Conservation (phyloP, 345 rosid genomes). For the Syzygium jambos region DNA sequence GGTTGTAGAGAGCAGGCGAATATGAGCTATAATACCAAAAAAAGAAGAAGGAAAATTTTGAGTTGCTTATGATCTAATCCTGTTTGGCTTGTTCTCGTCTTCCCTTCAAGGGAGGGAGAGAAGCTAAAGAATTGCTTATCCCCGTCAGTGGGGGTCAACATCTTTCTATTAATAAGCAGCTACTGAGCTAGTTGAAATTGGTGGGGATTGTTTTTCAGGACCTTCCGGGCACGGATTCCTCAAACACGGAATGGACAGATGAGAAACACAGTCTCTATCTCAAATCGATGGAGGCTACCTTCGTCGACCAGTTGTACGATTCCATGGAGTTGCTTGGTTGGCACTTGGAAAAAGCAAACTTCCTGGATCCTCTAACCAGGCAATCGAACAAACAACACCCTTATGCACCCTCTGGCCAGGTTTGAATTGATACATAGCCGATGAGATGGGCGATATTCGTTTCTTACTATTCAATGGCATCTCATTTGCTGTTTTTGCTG, state of each 20-base stretch:
- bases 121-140: neutral
- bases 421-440: neutral
- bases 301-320: conserved; percentile 57
- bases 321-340: conserved; percentile 34
- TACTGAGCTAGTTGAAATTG: neutral
- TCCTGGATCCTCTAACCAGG: conserved; percentile 15
- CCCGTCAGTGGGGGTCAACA: neutral
- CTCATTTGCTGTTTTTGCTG: neutral
- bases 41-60: neutral
- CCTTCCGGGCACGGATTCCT: conserved; percentile 14
- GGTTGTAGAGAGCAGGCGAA: neutral
- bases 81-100: neutral
- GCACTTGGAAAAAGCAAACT: conserved; percentile 16
- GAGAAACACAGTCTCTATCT: conserved; percentile 87
- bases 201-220: conserved; percentile 19
- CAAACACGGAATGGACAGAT: conserved; percentile 65
- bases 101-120: neutral
- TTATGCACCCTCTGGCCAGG: conserved; percentile 49
- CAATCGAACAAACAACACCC: conserved; percentile 5
- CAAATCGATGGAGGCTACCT: conserved; percentile 89
- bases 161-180: neutral
- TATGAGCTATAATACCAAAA: neutral
- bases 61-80: neutral
- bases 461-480: neutral
- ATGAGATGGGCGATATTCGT: neutral